These are phyloP conservation scores for Aspergillus alliaceus DNA, from an alignment of 2,329 filamentous ascomycete species.

Conservation along the genomic window DNA sequence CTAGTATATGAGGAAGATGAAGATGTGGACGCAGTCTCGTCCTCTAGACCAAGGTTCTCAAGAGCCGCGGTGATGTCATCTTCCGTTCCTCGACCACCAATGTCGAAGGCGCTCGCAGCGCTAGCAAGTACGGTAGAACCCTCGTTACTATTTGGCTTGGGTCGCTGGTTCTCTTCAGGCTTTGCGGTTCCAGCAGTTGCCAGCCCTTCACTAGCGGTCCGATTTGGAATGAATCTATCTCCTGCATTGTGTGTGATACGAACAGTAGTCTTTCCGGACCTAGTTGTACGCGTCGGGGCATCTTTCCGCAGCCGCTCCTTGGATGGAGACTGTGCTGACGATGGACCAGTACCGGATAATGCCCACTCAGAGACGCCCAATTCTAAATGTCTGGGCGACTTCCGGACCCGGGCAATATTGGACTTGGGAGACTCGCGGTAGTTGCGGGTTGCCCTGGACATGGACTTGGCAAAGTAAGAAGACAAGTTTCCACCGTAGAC, in stretches of 20 bases:
- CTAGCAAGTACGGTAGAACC: slow-evolving; percentile 75
- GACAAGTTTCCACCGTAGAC: slow-evolving; percentile 79
- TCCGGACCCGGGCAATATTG: slow-evolving; percentile 70
- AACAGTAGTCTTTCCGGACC: slow-evolving; percentile 69
- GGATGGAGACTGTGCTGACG: slow-evolving; percentile 57
- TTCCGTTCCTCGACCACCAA: slow-evolving; percentile 60
- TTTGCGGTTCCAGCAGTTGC: slow-evolving; percentile 79
- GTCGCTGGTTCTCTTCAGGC: slow-evolving; percentile 73
- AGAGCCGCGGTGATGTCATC: slow-evolving; percentile 79
- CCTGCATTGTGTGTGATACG: slow-evolving; percentile 68
- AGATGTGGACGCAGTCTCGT: slow-evolving; percentile 60
- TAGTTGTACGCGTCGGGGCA: slow-evolving; percentile 52
- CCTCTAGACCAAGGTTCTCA: slow-evolving; percentile 75
- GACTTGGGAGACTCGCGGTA: slow-evolving; percentile 92
- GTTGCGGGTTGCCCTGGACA: slow-evolving; percentile 45
- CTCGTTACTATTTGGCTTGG: slow-evolving; percentile 70
- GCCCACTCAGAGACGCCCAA: slow-evolving; percentile 91
- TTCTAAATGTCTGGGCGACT: slow-evolving; percentile 83
- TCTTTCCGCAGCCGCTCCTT: slow-evolving; percentile 57
- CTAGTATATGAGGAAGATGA: slow-evolving; percentile 65
- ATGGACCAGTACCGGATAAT: slow-evolving; percentile 75
- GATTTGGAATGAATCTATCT: slow-evolving; percentile 96
- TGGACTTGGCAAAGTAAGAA: slow-evolving; percentile 72
- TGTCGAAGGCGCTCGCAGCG: slow-evolving; percentile 66
- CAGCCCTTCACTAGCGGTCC: slow-evolving; percentile 83